These are phyloP conservation scores for Mitragyna speciosa DNA, from an alignment of 257 asterid genomes.

Conservation along the genomic window DNA sequence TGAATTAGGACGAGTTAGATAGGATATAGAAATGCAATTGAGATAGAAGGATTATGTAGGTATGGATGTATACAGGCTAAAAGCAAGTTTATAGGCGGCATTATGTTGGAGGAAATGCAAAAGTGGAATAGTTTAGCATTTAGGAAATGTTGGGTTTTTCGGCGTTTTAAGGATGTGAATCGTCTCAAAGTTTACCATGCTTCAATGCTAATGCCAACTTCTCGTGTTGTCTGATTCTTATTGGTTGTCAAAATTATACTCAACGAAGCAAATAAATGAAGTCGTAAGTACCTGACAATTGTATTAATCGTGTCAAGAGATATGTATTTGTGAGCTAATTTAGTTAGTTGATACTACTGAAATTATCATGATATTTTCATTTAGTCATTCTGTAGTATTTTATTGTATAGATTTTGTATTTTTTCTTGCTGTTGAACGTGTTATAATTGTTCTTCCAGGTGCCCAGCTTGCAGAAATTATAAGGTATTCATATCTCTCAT, in stretches of 20 bases:
- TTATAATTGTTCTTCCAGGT: slow-evolving; percentile 57
- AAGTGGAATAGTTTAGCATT: too few relatives aligned
- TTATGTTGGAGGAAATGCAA: background rate
- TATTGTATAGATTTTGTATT: background rate
- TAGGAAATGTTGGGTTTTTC: background rate
- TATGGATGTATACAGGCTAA: background rate
- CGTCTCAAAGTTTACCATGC: background rate
- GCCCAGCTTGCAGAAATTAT: slow-evolving; percentile 97
- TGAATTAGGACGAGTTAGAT: too few relatives aligned
- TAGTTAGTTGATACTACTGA: background rate
- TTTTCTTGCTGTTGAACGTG: slow-evolving; percentile 17
- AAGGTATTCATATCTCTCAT: slow-evolving; percentile 47
- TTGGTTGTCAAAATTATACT: background rate
- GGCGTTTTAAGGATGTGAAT: background rate
- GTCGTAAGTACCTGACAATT: background rate
- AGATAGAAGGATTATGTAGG: background rate
- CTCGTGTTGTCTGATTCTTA: background rate
- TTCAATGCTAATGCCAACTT: background rate
- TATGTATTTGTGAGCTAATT: background rate
- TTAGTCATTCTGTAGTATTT: background rate
- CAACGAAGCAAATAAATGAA: background rate
- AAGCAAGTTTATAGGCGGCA: background rate
- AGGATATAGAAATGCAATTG: background rate
- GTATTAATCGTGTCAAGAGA: background rate
- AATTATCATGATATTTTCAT: background rate